A percentile compares a stretch with the other conserved stretches of the same genome.
These are phyloP conservation scores for Candida insectalens DNA, from an alignment of 805 yeast species.

Conservation along the genomic window DNA sequence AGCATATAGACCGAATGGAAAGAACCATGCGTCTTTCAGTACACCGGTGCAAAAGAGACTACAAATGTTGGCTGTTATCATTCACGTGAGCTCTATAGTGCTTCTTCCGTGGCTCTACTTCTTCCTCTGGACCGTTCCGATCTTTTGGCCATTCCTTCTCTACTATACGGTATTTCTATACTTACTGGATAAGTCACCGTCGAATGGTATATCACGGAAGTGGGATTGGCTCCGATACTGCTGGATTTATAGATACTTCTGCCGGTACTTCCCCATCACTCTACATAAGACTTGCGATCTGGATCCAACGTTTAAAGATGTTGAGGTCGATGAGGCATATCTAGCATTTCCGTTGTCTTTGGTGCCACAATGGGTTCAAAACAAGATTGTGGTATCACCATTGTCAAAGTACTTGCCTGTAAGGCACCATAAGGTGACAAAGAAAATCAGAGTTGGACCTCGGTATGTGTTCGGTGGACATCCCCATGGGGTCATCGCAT, in stretches of 20 bases:
- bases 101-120: conserved; percentile 45
- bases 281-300: conserved; percentile 61
- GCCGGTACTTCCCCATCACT: conserved; percentile 69
- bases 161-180: conserved; percentile 57
- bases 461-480: conserved; percentile 86
- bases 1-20: conserved; percentile 6
- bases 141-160: conserved; percentile 52
- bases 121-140: conserved; percentile 38
- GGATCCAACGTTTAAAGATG: conserved; percentile 55
- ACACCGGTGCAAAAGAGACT: conserved; percentile 49
- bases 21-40: conserved; percentile 27
- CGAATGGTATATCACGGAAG: conserved; percentile 58
- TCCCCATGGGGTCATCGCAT: conserved; percentile 92
- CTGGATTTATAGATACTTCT: conserved; percentile 60
- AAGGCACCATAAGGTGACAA: conserved; percentile 6
- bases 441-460: conserved; percentile 44
- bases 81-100: conserved; percentile 70
- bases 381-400: too few species aligned
- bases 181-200: conserved; percentile 53
- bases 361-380: too few species aligned
- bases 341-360: too few species aligned
- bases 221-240: conserved; percentile 48
- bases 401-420: too few species aligned
- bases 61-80: conserved; percentile 58
- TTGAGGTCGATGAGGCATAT: conserved; percentile 1